phyloP scores from a whole-genome alignment of 176 grass and related monocot species.

The Microstegium vimineum region DNA sequence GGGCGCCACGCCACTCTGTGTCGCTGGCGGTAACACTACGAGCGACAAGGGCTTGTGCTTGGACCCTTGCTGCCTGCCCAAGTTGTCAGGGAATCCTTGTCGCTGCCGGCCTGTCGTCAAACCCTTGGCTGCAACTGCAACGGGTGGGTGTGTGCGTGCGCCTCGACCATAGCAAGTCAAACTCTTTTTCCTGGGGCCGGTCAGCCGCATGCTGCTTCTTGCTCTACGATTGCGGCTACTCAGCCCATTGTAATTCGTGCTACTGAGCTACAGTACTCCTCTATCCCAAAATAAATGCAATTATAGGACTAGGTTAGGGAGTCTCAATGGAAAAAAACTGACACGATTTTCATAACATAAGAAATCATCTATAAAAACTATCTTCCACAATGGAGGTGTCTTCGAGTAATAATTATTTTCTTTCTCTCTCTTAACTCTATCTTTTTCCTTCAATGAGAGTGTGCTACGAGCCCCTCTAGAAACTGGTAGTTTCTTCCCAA shows the following conservation, averaged over 20 bases:
- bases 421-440: too few relatives aligned
- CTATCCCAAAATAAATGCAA: too few relatives aligned
- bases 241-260: background rate
- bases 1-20: background rate
- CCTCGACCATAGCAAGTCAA: background rate
- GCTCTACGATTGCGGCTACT: background rate
- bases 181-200: background rate
- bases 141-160: background rate
- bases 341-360: too few relatives aligned
- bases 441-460: too few relatives aligned
- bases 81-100: slow-evolving; percentile 15
- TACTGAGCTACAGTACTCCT: too few relatives aligned
- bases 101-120: background rate
- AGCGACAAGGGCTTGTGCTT: slow-evolving; percentile 2
- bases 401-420: too few relatives aligned
- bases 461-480: too few relatives aligned
- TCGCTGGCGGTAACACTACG: slow-evolving; percentile 12
- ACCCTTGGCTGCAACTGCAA: background rate
- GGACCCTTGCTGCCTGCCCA: background rate
- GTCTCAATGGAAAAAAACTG: too few relatives aligned
- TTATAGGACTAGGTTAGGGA: too few relatives aligned
- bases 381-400: too few relatives aligned
- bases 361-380: too few relatives aligned
- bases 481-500: too few relatives aligned
- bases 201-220: background rate